Evolutionary conservation across 1,139 yeast genomes (phyloP).

Genomic region (Scheffersomyces segobiensis): DNA sequence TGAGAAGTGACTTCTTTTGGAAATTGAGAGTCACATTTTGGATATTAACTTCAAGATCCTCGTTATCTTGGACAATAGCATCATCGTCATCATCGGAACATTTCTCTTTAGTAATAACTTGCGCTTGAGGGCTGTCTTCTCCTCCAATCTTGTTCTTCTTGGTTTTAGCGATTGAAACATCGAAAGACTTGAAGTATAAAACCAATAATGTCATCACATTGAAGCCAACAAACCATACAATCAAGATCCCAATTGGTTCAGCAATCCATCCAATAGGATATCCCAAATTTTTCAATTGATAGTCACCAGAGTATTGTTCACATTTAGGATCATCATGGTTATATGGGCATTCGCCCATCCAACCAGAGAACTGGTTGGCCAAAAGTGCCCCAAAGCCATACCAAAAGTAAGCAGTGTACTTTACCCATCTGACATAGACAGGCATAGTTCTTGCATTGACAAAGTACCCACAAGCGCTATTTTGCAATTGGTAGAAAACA

Average conservation of each 20-base stretch:
- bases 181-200: conserved; percentile 49
- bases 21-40: conserved; percentile 22
- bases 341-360: conserved; percentile 57
- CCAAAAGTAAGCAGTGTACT: conserved; percentile 75
- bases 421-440: conserved; percentile 83
- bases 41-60: conserved; percentile 17
- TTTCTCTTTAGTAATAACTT: background rate
- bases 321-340: conserved; percentile 27
- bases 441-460: conserved; percentile 76
- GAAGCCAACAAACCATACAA: conserved; percentile 62
- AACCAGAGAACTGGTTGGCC: conserved; percentile 65
- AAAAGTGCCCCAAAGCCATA: conserved; percentile 71
- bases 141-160: conserved; percentile 35
- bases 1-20: conserved; percentile 6
- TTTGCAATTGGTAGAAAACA: conserved; percentile 66
- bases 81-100: conserved; percentile 5
- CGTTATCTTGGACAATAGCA: background rate
- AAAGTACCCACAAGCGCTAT: conserved; percentile 81
- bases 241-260: conserved; percentile 60
- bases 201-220: conserved; percentile 49
- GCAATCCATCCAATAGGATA: conserved; percentile 66
- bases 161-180: conserved; percentile 53
- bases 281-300: conserved; percentile 58
- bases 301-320: conserved; percentile 52
- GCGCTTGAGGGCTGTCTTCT: conserved; percentile 16